Percentiles rank a stretch among this genome's conserved stretches.
phyloP scores from a whole-genome alignment of 2,329 filamentous ascomycete species.

The Penicillium brevicompactum region DNA sequence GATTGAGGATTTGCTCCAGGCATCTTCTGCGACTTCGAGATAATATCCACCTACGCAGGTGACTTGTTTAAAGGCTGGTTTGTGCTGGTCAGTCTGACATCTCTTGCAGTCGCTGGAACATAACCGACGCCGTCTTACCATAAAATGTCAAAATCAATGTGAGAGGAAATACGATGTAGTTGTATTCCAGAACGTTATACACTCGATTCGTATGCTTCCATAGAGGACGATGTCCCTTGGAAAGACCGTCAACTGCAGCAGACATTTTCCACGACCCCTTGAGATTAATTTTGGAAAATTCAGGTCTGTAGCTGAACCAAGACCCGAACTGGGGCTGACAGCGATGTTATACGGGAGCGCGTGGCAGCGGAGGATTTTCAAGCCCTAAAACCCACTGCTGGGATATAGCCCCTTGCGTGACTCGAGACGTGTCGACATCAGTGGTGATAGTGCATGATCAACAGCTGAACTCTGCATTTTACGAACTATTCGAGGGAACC shows the following conservation, averaged over 20 bases:
- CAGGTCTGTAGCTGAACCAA: not conserved
- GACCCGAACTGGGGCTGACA: not conserved
- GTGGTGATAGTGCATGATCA: not conserved
- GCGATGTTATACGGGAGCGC: not conserved
- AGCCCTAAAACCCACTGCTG: not conserved
- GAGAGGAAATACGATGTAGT: slow-evolving; percentile 10
- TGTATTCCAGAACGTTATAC: not conserved
- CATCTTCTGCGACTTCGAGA: slow-evolving; percentile 1
- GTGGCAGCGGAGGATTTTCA: not conserved
- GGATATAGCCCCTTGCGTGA: not conserved
- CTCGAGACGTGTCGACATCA: not conserved
- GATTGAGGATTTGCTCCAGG: not conserved
- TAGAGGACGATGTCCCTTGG: not conserved
- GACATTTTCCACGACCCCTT: not conserved
- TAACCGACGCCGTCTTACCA: not conserved
- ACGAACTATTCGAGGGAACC: not conserved
- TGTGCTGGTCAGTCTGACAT: not conserved
- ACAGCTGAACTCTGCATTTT: not conserved
- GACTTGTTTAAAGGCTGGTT: not conserved
- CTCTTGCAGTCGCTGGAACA: not conserved
- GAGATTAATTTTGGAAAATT: not conserved
- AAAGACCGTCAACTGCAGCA: not conserved
- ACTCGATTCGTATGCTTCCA: not conserved
- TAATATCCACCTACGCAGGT: not conserved
- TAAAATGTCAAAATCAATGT: slow-evolving; percentile 5